phyloP scores from a whole-genome alignment of 2,329 filamentous ascomycete genomes.

The Arthrobotrys pseudoclavata region DNA sequence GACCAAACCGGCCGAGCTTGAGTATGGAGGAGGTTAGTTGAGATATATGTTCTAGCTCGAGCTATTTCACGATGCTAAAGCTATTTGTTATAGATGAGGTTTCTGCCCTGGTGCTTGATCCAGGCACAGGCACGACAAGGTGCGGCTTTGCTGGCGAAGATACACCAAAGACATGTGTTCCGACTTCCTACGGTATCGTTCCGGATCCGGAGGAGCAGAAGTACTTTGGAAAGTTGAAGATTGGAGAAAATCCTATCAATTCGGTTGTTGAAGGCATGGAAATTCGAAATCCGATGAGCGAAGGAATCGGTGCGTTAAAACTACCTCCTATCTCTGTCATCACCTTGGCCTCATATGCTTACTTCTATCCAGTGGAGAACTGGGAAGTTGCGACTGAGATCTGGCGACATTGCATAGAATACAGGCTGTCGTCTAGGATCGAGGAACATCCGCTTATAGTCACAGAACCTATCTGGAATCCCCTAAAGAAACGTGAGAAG shows the following conservation, averaged over 20 bases:
- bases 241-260: constrained; percentile 90
- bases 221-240: constrained; percentile 72
- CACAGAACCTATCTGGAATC: constrained; percentile 95
- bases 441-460: constrained; percentile 91
- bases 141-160: constrained; percentile 98
- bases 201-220: constrained; percentile 66
- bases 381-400: constrained; percentile 92
- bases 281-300: constrained; percentile 89
- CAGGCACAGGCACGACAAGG: constrained; percentile 89
- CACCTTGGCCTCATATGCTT: constrained; percentile 6
- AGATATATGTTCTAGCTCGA: not conserved
- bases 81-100: constrained; percentile 80
- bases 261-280: constrained; percentile 82
- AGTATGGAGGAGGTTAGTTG: constrained; percentile 59
- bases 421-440: constrained; percentile 84
- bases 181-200: constrained; percentile 82
- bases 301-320: constrained; percentile 61
- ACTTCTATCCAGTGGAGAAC: constrained; percentile 79
- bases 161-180: constrained; percentile 91
- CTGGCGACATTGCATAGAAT: constrained; percentile 94
- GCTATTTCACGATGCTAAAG: constrained; percentile 3
- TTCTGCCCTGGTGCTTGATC: constrained; percentile 94
- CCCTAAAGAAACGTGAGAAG: constrained; percentile 88
- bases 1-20: constrained; percentile 56
- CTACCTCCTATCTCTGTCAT: not conserved